Evolutionary conservation across 2,329 filamentous ascomycete species (phyloP).

Genomic region (Endocalyx cinctus): DNA sequence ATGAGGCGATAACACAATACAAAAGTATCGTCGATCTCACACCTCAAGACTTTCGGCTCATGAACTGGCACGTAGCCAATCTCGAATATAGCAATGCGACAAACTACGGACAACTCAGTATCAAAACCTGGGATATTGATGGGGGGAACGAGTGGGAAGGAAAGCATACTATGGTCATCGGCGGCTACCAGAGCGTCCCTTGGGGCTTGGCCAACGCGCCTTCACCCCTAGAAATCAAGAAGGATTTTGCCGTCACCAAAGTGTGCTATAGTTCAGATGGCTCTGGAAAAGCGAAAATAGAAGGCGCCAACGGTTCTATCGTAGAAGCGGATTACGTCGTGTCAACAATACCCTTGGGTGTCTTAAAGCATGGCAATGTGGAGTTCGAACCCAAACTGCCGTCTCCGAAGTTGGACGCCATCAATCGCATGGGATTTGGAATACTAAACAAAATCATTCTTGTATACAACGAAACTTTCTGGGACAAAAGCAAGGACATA

Average conservation of each 20-base stretch:
- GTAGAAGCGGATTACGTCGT: slow-evolving; percentile 89
- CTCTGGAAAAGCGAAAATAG: slow-evolving; percentile 52
- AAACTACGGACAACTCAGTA: slow-evolving; percentile 79
- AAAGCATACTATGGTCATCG: slow-evolving; percentile 85
- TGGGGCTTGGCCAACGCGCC: slow-evolving; percentile 78
- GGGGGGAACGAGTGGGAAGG: slow-evolving; percentile 97
- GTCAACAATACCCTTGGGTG: slow-evolving; percentile 83
- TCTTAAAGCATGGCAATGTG: slow-evolving; percentile 78
- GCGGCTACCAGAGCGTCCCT: slow-evolving; percentile 92
- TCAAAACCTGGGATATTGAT: slow-evolving; percentile 94
- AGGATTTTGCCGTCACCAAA: slow-evolving; percentile 65
- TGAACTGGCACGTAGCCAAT: slow-evolving; percentile 99
- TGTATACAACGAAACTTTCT: slow-evolving; percentile 85
- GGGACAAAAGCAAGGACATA: slow-evolving; percentile 86
- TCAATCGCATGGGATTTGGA: slow-evolving; percentile 83
- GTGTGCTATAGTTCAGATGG: slow-evolving; percentile 59
- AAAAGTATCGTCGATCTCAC: slow-evolving; percentile 76
- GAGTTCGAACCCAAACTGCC: slow-evolving; percentile 90
- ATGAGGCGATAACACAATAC: slow-evolving; percentile 87
- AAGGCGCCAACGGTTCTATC: slow-evolving; percentile 71
- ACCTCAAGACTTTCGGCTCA: slow-evolving; percentile 78
- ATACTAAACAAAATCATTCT: slow-evolving; percentile 93
- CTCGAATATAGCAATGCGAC: slow-evolving; percentile 96
- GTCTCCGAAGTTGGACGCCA: slow-evolving; percentile 74
- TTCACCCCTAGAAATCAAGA: slow-evolving; percentile 69